These are phyloP conservation scores for Akanthomyces lecanii DNA, from an alignment of 2,329 filamentous ascomycete genomes.

Conservation along the genomic window DNA sequence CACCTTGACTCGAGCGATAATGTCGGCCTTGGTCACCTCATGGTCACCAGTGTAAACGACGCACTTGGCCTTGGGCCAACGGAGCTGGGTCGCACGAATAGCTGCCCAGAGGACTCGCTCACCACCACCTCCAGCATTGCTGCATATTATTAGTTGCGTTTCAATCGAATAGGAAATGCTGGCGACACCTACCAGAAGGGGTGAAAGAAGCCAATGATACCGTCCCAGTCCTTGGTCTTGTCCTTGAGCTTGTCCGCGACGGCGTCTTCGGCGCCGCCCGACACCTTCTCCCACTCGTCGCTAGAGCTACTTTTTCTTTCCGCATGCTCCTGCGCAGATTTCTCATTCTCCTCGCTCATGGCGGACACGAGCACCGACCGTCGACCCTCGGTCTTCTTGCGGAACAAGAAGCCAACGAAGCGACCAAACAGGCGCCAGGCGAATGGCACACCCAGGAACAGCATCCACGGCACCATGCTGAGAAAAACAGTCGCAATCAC, in stretches of 20 bases:
- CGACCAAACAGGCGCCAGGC: conserved; percentile 39
- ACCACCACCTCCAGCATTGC: conserved; percentile 92
- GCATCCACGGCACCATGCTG: conserved; percentile 29
- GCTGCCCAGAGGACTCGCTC: conserved; percentile 96
- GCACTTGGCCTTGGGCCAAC: conserved; percentile 84
- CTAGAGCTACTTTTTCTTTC: conserved; percentile 40
- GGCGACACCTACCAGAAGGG: conserved; percentile 73
- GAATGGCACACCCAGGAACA: conserved; percentile 30
- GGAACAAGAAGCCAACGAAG: conserved; percentile 56
- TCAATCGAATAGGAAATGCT: conserved; percentile 11
- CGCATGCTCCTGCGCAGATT: conserved; percentile 31
- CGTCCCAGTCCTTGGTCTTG: conserved; percentile 63
- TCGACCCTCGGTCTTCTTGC: conserved; percentile 59
- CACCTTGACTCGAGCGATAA: conserved; percentile 73
- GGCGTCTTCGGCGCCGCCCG: conserved; percentile 40
- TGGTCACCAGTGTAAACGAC: conserved; percentile 95
- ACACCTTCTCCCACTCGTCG: conserved; percentile 68
- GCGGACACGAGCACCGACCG: conserved; percentile 53
- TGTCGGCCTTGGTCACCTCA: conserved; percentile 74
- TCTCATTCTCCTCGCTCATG: conserved; percentile 44
- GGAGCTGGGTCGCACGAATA: conserved; percentile 81
- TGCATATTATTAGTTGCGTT: conserved; percentile 31
- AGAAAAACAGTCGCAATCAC: conserved; percentile 14
- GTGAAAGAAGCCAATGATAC: conserved; percentile 93
- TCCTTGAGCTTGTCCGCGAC: conserved; percentile 31